A percentile compares a stretch with the other conserved stretches of the same genome.
Conservation (phyloP, 2,329 filamentous ascomycete genomes). For the Apiospora sp. region DNA sequence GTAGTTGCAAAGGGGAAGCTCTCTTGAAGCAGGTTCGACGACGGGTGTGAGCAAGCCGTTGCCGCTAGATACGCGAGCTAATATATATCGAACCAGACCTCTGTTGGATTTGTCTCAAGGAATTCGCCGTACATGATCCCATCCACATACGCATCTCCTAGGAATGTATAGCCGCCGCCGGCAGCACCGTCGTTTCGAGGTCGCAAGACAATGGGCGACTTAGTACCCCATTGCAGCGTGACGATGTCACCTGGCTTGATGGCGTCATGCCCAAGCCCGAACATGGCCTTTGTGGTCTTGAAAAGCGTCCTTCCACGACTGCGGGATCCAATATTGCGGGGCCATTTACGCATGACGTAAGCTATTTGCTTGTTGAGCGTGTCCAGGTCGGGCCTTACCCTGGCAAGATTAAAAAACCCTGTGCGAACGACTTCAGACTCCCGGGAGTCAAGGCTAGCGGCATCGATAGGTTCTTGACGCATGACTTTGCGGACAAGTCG, state of each 20-base stretch:
- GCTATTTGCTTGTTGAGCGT: not conserved
- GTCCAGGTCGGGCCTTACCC: not conserved
- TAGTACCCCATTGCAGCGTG: not conserved
- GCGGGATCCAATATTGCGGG: not conserved
- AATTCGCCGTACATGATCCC: not conserved
- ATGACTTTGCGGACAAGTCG: not conserved
- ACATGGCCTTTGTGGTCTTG: not conserved
- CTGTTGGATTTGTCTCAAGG: not conserved
- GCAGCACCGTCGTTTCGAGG: not conserved
- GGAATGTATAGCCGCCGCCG: not conserved
- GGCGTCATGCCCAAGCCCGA: not conserved
- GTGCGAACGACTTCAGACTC: not conserved
- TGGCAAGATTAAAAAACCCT: not conserved
- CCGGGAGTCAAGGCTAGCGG: not conserved
- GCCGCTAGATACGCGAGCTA: not conserved
- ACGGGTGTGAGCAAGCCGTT: too few species aligned
- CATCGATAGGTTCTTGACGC: not conserved
- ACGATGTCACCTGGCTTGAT: not conserved
- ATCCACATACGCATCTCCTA: not conserved
- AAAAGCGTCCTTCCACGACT: not conserved
- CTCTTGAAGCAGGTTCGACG: too few species aligned
- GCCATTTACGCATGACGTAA: not conserved
- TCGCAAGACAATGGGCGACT: not conserved
- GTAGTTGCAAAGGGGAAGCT: too few species aligned
- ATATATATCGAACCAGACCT: not conserved